phyloP scores from a whole-genome alignment of 169 alveolate species.

The Cryptosporidium muris region DNA sequence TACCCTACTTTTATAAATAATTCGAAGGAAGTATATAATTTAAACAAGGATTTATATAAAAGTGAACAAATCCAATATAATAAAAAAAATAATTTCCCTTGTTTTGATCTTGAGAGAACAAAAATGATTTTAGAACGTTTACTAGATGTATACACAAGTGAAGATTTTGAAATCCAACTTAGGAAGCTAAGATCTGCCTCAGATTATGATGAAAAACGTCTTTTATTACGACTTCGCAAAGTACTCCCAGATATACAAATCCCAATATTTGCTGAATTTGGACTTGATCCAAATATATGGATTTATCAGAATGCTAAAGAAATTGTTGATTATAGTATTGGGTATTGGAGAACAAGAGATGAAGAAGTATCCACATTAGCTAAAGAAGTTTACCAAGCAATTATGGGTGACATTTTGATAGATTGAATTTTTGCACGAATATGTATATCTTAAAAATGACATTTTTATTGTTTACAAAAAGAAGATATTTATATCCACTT shows the following conservation, averaged over 20 bases:
- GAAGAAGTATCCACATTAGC: constrained; percentile 23
- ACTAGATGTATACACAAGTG: constrained; percentile 22
- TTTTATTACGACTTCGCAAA: constrained; percentile 20
- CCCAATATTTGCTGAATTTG: constrained; percentile 29
- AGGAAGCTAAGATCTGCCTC: constrained; percentile 28
- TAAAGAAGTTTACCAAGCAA: constrained; percentile 40
- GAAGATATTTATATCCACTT: too few species aligned
- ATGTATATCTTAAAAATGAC: too few species aligned
- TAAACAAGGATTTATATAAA: background rate
- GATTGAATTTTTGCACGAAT: background rate
- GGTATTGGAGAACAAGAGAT: constrained; percentile 44
- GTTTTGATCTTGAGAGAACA: constrained; percentile 52
- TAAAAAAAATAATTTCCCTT: background rate
- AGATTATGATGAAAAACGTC: constrained; percentile 57
- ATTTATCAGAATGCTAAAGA: constrained; percentile 31
- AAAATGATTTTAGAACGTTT: constrained; percentile 37
- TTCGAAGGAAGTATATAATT: background rate
- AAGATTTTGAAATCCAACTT: constrained; percentile 42
- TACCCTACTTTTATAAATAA: background rate
- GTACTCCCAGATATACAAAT: constrained; percentile 18
- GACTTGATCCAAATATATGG: constrained; percentile 4
- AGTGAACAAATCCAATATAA: background rate
- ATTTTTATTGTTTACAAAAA: too few species aligned
- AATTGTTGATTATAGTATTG: constrained; percentile 40
- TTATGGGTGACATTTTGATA: constrained; percentile 53